Evolutionary conservation across 2,329 filamentous ascomycete genomes (phyloP).

Genomic region (Phialemonium atrogriseum): DNA sequence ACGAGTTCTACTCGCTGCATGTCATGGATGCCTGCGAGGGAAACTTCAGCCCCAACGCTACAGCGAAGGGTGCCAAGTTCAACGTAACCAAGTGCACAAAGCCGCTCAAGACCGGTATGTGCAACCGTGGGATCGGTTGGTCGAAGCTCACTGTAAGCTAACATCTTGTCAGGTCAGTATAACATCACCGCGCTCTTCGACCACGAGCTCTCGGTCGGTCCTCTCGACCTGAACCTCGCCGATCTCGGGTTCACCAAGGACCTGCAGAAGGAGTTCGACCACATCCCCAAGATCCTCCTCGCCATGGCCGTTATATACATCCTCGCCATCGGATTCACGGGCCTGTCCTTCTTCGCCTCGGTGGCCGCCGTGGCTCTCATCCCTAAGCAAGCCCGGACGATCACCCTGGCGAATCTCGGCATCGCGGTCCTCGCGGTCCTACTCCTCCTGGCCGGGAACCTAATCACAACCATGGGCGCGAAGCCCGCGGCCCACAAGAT

Average conservation of each 20-base stretch:
- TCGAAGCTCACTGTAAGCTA: too few species aligned
- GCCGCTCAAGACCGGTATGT: constrained; percentile 10
- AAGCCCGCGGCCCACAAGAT: constrained; percentile 31
- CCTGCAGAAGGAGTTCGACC: constrained; percentile 37
- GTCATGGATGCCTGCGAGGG: constrained; percentile 21
- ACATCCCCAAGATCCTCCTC: constrained; percentile 40
- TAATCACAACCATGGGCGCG: constrained; percentile 31
- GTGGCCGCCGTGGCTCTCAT: not conserved
- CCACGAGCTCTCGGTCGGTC: constrained; percentile 35
- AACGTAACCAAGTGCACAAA: constrained; percentile 17
- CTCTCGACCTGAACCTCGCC: constrained; percentile 33
- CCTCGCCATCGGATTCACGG: constrained; percentile 31
- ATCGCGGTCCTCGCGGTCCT: constrained; percentile 27
- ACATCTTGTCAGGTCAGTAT: constrained; percentile 8
- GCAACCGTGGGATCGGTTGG: too few species aligned
- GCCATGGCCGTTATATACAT: constrained; percentile 41
- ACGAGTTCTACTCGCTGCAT: constrained; percentile 24
- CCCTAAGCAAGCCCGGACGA: not conserved
- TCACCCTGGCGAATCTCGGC: constrained; percentile 26
- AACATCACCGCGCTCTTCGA: constrained; percentile 40
- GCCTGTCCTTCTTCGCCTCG: constrained; percentile 32
- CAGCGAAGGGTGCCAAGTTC: constrained; percentile 11
- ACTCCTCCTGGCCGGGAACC: constrained; percentile 30
- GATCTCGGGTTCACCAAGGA: constrained; percentile 35
- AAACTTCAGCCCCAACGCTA: constrained; percentile 17